These are phyloP conservation scores for Exophiala lecanii-corni DNA, from an alignment of 2,329 filamentous ascomycete species.

Conservation along the genomic window DNA sequence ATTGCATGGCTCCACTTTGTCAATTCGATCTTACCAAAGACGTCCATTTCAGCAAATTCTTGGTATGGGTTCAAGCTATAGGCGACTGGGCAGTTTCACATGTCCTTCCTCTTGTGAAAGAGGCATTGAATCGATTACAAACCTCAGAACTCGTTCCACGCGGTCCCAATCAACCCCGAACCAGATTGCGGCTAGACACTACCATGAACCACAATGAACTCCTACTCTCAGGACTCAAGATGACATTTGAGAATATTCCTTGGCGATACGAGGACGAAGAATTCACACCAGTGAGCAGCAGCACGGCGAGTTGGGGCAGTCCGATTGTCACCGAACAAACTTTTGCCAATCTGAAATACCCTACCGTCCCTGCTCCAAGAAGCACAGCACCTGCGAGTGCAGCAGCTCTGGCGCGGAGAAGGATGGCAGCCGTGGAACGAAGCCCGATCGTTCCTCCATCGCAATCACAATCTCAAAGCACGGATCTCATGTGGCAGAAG, in stretches of 20 bases:
- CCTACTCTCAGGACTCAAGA: slow-evolving; percentile 15
- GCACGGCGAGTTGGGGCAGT: slow-evolving; percentile 18
- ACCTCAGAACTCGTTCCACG: slow-evolving; percentile 1
- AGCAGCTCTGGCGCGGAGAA: slow-evolving; percentile 6
- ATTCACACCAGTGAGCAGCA: slow-evolving; percentile 19
- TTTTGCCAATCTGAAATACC: slow-evolving; percentile 15
- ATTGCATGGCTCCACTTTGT: slow-evolving; percentile 22
- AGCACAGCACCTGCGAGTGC: slow-evolving; percentile 6
- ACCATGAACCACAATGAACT: slow-evolving; percentile 13
- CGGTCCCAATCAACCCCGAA: background rate
- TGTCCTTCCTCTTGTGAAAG: slow-evolving; percentile 16
- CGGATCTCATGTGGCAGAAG: slow-evolving; percentile 16
- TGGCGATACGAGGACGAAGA: slow-evolving; percentile 20
- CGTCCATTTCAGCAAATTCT: slow-evolving; percentile 15
- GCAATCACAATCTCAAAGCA: slow-evolving; percentile 9
- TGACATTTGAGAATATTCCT: slow-evolving; percentile 13
- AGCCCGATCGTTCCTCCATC: slow-evolving; percentile 7
- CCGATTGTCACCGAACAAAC: slow-evolving; percentile 14
- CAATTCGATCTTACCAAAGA: slow-evolving; percentile 23
- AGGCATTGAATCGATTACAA: slow-evolving; percentile 8
- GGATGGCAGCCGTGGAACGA: slow-evolving; percentile 2
- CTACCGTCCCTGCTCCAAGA: slow-evolving; percentile 8
- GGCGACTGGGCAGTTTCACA: slow-evolving; percentile 15
- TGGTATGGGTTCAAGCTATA: slow-evolving; percentile 20
- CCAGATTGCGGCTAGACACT: slow-evolving; percentile 13